Conservation (phyloP, 495 filamentous ascomycete genomes). For the Daldinia concentrica region DNA sequence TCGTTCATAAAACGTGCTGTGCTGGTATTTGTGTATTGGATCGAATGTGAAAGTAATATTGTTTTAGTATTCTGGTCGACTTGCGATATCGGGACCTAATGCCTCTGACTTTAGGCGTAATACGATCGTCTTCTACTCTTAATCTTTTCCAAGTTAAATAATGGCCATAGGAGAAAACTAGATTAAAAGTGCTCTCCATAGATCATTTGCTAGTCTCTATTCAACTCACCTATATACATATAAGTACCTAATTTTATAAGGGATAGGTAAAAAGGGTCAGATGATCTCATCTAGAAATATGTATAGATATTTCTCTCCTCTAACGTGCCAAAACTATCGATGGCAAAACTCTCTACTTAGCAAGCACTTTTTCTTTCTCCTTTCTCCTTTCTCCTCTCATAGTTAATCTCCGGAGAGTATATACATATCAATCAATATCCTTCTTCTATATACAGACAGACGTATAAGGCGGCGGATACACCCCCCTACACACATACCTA, state of each 20-base stretch:
- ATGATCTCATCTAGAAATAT: background rate
- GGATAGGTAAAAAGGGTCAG: background rate
- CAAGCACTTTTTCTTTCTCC: background rate
- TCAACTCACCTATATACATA: too few relatives aligned
- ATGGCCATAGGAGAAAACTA: too few relatives aligned
- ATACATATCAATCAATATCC: background rate
- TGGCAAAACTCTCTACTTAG: background rate
- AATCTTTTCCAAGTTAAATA: background rate
- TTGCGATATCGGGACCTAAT: too few relatives aligned
- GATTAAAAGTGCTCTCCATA: background rate
- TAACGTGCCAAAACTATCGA: background rate
- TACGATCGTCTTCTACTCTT: background rate
- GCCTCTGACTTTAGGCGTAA: background rate
- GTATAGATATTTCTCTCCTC: background rate
- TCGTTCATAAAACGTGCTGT: constrained; percentile 14
- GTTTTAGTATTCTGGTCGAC: too few relatives aligned
- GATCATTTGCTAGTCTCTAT: background rate
- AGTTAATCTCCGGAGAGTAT: background rate
- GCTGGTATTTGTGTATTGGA: background rate
- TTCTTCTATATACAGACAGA: constrained; percentile 12
- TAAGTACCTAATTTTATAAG: background rate
- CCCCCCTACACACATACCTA: too few relatives aligned
- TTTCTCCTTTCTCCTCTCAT: background rate
- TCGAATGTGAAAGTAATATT: too few relatives aligned
- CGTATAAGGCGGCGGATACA: too few relatives aligned